Percentiles rank a stretch among this genome's conserved stretches.
Evolutionary conservation across 2,329 filamentous ascomycete species (phyloP).

Genomic region (Trichoderma oligosporum): DNA sequence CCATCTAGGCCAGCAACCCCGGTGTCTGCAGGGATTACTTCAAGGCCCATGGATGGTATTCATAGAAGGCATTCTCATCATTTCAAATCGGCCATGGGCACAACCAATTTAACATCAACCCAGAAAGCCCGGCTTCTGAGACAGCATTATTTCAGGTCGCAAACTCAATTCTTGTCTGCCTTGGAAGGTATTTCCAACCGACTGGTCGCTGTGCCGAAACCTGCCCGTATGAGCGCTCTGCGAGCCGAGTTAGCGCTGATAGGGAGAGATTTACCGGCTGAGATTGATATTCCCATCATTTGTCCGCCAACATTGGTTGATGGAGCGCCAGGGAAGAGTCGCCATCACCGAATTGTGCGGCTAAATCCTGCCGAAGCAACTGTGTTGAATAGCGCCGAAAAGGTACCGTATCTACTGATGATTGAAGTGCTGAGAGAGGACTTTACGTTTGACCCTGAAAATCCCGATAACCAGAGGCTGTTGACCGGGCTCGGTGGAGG

Average conservation of each 20-base stretch:
- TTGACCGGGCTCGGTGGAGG: constrained; percentile 56
- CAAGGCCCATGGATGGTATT: constrained; percentile 47
- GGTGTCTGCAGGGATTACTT: constrained; percentile 49
- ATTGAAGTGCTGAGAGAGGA: constrained; percentile 77
- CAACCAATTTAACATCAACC: constrained; percentile 57
- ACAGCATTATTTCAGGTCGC: constrained; percentile 78
- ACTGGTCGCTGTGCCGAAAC: constrained; percentile 77
- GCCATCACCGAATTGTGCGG: constrained; percentile 77
- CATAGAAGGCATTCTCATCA: constrained; percentile 59
- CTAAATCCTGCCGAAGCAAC: constrained; percentile 81
- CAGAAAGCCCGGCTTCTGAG: constrained; percentile 71
- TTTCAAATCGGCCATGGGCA: constrained; percentile 52
- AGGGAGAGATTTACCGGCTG: constrained; percentile 74
- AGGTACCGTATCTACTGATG: constrained; percentile 82
- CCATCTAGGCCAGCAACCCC: constrained; percentile 55
- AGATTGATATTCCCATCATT: constrained; percentile 79
- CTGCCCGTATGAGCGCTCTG: constrained; percentile 73
- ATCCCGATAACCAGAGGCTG: constrained; percentile 66
- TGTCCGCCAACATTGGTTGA: constrained; percentile 71
- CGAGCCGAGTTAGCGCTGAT: constrained; percentile 78
- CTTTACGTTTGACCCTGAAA: constrained; percentile 76
- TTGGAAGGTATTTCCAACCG: constrained; percentile 81
- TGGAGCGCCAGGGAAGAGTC: constrained; percentile 69
- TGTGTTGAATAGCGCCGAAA: constrained; percentile 80
- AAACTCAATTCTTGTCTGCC: constrained; percentile 76